phyloP scores from a whole-genome alignment of 2,329 filamentous ascomycete species.

The Ceratocystis albifundus region DNA sequence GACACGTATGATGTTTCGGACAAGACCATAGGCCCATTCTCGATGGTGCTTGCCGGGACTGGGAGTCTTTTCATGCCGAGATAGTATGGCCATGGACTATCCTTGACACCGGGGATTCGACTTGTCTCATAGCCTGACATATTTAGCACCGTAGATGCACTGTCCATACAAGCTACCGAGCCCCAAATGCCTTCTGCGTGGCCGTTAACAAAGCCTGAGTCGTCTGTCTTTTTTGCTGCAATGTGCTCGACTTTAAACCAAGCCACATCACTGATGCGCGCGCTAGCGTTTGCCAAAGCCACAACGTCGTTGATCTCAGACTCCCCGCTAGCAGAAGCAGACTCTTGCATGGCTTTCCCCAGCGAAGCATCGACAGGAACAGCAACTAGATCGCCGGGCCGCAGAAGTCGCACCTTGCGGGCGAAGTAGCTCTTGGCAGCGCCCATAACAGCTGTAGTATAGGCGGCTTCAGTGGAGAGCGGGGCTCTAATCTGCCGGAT shows the following conservation, averaged over 20 bases:
- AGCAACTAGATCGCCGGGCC: conserved; percentile 76
- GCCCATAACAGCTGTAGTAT: conserved; percentile 76
- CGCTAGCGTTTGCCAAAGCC: conserved; percentile 34
- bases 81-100: conserved; percentile 82
- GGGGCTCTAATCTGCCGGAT: conserved; percentile 83
- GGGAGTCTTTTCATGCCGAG: conserved; percentile 62
- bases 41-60: conserved; percentile 30
- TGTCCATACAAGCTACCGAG: conserved; percentile 74
- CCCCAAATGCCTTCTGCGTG: conserved; percentile 63
- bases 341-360: conserved; percentile 68
- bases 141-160: conserved; percentile 74
- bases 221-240: conserved; percentile 42
- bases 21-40: conserved; percentile 30
- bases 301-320: conserved; percentile 61
- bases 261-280: conserved; percentile 49
- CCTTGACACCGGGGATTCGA: conserved; percentile 62
- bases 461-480: conserved; percentile 68
- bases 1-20: conserved; percentile 44
- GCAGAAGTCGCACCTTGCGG: conserved; percentile 66
- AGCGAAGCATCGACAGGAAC: conserved; percentile 80
- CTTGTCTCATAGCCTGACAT: conserved; percentile 81
- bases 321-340: conserved; percentile 40
- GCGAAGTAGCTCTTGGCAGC: conserved; percentile 85
- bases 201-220: conserved; percentile 40
- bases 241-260: conserved; percentile 90